Base-by-base conservation (phyloP, 257 asterid genomes). In the Gentiana dahurica region DNA sequence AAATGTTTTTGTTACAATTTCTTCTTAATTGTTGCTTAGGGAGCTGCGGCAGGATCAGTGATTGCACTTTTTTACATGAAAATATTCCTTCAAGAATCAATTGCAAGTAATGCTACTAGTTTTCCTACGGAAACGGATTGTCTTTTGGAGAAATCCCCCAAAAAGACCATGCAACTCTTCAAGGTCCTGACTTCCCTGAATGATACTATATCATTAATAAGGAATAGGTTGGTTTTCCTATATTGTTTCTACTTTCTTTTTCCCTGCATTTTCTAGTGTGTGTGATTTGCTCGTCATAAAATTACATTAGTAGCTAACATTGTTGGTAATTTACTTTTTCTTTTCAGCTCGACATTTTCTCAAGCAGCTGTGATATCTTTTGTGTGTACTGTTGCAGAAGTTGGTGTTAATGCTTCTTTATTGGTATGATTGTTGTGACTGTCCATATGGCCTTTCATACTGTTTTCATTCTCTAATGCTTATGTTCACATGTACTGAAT, bases 361-460 rank as follows among this genome's bases (percentile, higher is more conserved):
- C 81, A 79, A 62, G 97, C 84, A 36, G 97, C 97, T 37, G 70
- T 67, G 45, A 93, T 81, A 62, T 77, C 91, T 6, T 76, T 89
- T 73, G 78, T 73, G 66, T 62, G 68, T 58, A 79, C 75, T 62
- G 79, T 86, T 61, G 86, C 86, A n/a, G 95, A 89, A 46, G 79
- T 72, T 50, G 97, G 97, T 24, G 77, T 77, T 65, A 57, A 9
- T 12, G 72, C 95, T 67, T 80, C 95, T 46, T 62, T 86, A 64
- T 57, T 69, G 81, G 97, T 89, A 75, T 36, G 51, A 58, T 59
- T 54, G 34, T 37, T 54, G 45, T 39, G 45, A 4, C 45, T 8
- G 7, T 39, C 8, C 4, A 39, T 39, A 4, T 39, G 45, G 4
- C 45, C 8, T 39, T 15, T 15, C 24, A 15, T 15, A 39, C 8